phyloP scores from a whole-genome alignment of 1,284 basidiomycete species.

The Quambalaria eucalypti region DNA sequence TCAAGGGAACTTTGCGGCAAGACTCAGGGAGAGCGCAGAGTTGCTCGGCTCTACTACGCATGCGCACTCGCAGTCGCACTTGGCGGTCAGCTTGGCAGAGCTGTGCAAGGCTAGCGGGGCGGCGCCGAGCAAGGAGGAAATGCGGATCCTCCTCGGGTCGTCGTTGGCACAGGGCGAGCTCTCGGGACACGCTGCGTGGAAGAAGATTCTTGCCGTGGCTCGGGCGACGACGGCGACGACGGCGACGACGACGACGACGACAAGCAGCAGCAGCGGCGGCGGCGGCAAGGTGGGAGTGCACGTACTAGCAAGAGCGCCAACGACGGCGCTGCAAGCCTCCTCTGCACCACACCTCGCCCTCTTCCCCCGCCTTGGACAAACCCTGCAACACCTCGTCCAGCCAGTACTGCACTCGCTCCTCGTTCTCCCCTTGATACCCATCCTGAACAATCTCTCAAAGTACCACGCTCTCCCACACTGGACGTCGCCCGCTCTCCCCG shows the following conservation, averaged over 20 bases:
- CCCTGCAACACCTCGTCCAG: not conserved
- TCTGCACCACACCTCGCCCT: not conserved
- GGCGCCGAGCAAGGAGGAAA: not conserved
- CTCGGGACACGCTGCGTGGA: not conserved
- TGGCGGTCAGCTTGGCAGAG: not conserved
- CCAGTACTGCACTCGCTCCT: conserved; percentile 69
- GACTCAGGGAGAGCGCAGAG: not conserved
- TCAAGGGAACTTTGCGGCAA: not conserved
- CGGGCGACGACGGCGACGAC: no score
- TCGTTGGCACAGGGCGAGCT: not conserved
- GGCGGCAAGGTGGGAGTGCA: no score
- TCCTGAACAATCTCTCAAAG: conserved; percentile 63
- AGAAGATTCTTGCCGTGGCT: not conserved
- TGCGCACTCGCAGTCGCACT: not conserved
- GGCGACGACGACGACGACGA: no score
- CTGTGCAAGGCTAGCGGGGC: not conserved
- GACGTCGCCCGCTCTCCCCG: conserved; percentile 48
- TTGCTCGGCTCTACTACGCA: not conserved
- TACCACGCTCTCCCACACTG: conserved; percentile 67
- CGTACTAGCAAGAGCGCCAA: not conserved
- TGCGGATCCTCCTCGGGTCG: not conserved
- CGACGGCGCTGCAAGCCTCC: not conserved
- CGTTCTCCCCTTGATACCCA: conserved; percentile 70
- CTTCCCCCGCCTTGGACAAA: not conserved
- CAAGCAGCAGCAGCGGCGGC: no score